Conservation (phyloP, 179 eudicot species). For the Beta corolliflora region DNA sequence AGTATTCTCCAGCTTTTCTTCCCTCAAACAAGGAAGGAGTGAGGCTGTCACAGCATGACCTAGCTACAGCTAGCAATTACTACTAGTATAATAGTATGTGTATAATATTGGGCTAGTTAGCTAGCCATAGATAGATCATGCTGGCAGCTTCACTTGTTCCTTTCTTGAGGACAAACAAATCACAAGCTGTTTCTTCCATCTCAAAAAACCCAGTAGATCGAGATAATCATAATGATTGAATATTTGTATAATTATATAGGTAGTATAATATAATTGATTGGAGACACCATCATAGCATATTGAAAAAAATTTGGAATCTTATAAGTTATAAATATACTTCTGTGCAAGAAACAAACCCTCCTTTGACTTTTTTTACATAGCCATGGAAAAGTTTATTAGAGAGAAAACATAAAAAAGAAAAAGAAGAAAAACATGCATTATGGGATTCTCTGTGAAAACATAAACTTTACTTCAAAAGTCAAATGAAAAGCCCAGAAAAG, state of each 20-base stretch:
- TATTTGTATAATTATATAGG: no score
- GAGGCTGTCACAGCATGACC: constrained; percentile 89
- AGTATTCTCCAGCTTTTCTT: neutral
- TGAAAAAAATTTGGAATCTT: neutral
- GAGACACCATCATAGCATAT: constrained; percentile 2
- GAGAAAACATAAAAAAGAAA: neutral
- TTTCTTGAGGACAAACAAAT: neutral
- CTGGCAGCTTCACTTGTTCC: constrained; percentile 73
- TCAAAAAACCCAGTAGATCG: neutral
- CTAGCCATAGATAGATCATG: constrained; percentile 56
- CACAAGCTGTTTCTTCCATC: neutral
- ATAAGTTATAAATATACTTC: no score
- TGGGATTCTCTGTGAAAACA: neutral
- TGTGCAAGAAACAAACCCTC: neutral
- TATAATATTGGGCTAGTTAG: constrained; percentile 17
- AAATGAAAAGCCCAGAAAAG: constrained; percentile 10
- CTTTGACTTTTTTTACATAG: constrained; percentile 2
- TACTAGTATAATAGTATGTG: neutral
- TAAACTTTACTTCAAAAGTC: constrained; percentile 10
- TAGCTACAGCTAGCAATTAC: constrained; percentile 42
- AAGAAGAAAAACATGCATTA: neutral
- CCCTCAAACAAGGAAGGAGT: constrained; percentile 49
- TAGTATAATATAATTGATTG: no score
- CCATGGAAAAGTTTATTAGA: neutral
- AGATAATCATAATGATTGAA: neutral